Conservation (phyloP, 75 land plant genomes). For the Cunninghamia lanceolata region DNA sequence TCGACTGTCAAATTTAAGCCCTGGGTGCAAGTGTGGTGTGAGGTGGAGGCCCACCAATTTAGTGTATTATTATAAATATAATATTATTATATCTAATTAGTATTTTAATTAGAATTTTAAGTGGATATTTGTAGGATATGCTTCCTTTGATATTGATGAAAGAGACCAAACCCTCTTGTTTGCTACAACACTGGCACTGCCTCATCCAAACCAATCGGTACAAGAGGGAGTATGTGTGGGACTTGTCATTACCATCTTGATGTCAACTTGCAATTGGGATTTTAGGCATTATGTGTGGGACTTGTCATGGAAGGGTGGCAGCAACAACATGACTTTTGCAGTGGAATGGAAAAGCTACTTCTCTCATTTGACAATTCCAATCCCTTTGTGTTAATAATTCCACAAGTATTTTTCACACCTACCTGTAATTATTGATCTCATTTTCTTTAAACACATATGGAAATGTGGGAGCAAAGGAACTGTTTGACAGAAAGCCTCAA, state of each 20-base stretch:
- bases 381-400: neutral
- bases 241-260: too few species aligned
- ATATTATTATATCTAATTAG: too few species aligned
- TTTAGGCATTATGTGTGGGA: neutral
- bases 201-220: neutral
- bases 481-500: too few species aligned
- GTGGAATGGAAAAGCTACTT: neutral
- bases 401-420: neutral
- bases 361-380: neutral
- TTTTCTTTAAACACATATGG: neutral
- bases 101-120: too few species aligned
- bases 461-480: too few species aligned
- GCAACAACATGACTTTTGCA: neutral
- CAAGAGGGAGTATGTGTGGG: too few species aligned
- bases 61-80: too few species aligned
- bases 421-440: neutral
- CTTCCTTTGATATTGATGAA: neutral
- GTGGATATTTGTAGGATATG: neutral
- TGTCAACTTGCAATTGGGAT: neutral
- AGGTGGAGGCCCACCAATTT: slow-evolving; percentile 48
- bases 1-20: too few species aligned
- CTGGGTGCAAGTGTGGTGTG: too few species aligned
- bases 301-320: neutral
- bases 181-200: neutral
- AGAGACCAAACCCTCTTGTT: neutral